Evolutionary conservation across 2,329 filamentous ascomycete genomes (phyloP).

Genomic region (Bipolaris bicolor): DNA sequence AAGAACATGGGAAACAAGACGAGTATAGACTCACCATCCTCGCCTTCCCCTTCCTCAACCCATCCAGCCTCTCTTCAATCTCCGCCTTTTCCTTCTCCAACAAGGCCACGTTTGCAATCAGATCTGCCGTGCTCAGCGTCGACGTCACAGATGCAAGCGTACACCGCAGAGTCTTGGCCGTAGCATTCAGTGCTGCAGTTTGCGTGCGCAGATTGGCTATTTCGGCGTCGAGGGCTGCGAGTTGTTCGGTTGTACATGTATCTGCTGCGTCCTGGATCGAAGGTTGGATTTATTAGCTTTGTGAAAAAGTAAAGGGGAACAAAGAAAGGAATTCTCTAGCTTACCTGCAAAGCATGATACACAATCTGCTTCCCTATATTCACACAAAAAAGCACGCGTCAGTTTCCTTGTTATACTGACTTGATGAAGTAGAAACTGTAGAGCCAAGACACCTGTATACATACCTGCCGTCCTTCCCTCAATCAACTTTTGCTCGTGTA

Average conservation of each 20-base stretch:
- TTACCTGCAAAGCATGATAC: constrained; percentile 61
- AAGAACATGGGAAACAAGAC: too few species aligned
- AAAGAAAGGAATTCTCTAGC: background rate
- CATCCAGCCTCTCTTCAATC: constrained; percentile 51
- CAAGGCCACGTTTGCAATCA: constrained; percentile 52
- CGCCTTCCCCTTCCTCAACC: constrained; percentile 49
- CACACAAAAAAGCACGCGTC: too few species aligned
- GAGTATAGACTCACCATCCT: constrained; percentile 51
- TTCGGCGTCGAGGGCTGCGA: constrained; percentile 57
- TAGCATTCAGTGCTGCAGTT: constrained; percentile 53
- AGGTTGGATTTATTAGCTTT: too few species aligned
- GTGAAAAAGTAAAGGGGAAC: background rate
- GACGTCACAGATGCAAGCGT: constrained; percentile 55
- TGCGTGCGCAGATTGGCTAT: constrained; percentile 56
- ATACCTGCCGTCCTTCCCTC: constrained; percentile 62
- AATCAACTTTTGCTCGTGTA: constrained; percentile 66
- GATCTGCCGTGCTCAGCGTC: constrained; percentile 58
- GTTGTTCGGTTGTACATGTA: constrained; percentile 55
- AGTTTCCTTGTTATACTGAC: too few species aligned
- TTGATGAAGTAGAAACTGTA: too few species aligned
- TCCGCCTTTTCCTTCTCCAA: constrained; percentile 55
- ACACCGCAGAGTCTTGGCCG: constrained; percentile 58
- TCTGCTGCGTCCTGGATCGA: constrained; percentile 56
- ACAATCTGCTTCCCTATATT: constrained; percentile 65
- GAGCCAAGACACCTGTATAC: too few species aligned